A percentile compares a stretch with the other conserved stretches of the same genome.
Conservation (phyloP, 495 filamentous ascomycete species). For the Viridothelium virens region DNA sequence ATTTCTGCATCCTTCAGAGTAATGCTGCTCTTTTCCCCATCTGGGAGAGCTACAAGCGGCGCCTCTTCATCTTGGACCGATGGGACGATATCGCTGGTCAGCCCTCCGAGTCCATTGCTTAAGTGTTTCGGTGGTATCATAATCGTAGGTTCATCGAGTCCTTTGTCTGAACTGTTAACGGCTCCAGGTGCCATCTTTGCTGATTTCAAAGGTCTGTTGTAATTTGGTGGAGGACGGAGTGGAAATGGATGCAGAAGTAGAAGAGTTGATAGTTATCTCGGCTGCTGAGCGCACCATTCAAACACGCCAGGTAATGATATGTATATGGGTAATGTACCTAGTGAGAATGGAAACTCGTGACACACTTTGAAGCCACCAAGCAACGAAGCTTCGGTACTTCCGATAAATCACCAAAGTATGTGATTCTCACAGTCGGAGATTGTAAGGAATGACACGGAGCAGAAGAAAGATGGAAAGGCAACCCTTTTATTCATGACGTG, state of each 20-base stretch:
- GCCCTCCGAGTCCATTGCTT: not conserved
- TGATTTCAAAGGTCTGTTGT: not conserved
- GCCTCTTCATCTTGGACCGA: too few species aligned
- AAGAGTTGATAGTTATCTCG: not conserved
- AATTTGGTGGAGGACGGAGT: not conserved
- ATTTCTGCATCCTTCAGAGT: slow-evolving; percentile 8
- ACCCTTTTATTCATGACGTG: not conserved
- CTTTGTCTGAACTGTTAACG: not conserved
- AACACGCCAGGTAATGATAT: too few species aligned
- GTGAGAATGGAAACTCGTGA: too few species aligned
- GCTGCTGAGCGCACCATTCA: too few species aligned
- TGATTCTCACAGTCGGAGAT: not conserved
- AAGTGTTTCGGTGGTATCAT: not conserved
- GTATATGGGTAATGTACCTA: too few species aligned
- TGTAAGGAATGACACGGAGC: not conserved
- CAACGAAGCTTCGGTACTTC: too few species aligned
- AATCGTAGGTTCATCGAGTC: not conserved
- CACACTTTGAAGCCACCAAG: too few species aligned
- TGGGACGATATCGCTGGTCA: not conserved
- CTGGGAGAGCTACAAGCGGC: not conserved
- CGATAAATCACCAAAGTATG: too few species aligned
- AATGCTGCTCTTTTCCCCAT: not conserved
- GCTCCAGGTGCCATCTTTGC: slow-evolving; percentile 1
- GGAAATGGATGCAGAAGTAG: not conserved
- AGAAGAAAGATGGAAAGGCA: not conserved